Evolutionary conservation across 2,329 filamentous ascomycete genomes (phyloP), one percentile per base, ranked within the genome.

Genomic region (Neonectria hederae): DNA sequence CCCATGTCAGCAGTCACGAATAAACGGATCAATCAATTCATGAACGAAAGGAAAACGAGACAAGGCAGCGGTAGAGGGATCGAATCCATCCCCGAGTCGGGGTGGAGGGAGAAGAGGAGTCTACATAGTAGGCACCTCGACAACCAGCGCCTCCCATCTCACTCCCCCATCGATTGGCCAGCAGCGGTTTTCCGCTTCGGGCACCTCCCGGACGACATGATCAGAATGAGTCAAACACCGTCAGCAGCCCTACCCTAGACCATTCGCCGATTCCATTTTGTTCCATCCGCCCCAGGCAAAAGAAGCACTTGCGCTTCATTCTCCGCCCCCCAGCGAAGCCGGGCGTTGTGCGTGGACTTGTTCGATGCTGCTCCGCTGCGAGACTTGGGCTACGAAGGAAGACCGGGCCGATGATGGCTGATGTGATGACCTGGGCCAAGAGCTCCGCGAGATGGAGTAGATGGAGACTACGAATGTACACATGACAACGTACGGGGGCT

Each of bases 231-330:
- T 64, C 62, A 64, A 64, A 45, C 40, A 22, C 21, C 45, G 30
- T 52, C 57, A 57, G 48, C 48, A 43, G 42, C 52, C 57, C 46
- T 64, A 61, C 62, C 62, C 62, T 64, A 52, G 46, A 64, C 62
- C 28, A 45, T 42, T 53, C 3, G 21, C 24, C 9, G n/a, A 51
- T 63, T 59, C 45, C 38, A 45, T 51, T 26, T 45, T 43, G 38
- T 43, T 51, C 54, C 32, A 55, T 49, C 58, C 26, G 56, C 30
- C 54, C 35, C 22, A 42, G 48, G 46, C 45, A 28, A 49, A 21
- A 26, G 5, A 53, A 17, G 26, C 45, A 35, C 52, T 43, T 22
- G 26, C 10, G 49, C 38, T 30, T n/a, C 19, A 9, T 35, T 51
- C 51, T 46, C 49, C 49, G 40, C 30, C 49, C 38, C 38, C 24